Conservation (phyloP, 805 yeast genomes). For the baker's yeast (Saccharomyces cerevisiae) region DNA sequence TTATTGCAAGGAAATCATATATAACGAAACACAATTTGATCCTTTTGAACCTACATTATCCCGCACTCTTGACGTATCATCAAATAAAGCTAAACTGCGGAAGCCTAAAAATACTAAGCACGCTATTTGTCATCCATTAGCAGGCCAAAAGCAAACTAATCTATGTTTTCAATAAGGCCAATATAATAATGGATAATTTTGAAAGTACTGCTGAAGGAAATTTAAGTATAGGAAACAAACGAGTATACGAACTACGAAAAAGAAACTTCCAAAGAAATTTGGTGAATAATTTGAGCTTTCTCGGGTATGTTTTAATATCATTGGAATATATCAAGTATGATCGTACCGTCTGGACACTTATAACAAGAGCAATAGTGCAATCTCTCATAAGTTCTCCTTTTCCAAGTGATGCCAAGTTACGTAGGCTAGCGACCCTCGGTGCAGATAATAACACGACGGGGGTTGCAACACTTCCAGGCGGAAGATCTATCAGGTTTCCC, state of each 20-base stretch:
- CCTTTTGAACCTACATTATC: not conserved
- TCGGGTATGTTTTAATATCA: conserved; percentile 21
- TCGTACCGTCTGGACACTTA: conserved; percentile 19
- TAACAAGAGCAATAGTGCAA: conserved; percentile 32
- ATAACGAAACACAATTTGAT: not conserved
- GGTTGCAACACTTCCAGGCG: conserved; percentile 5
- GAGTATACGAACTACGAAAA: conserved; percentile 18
- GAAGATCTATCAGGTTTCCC: conserved; percentile 1
- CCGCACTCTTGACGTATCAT: not conserved
- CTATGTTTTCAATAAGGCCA: not conserved
- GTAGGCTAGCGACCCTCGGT: conserved; percentile 14
- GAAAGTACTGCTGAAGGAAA: not conserved
- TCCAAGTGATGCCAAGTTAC: conserved; percentile 27
- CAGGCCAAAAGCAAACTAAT: not conserved
- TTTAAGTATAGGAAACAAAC: conserved; percentile 1
- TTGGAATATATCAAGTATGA: conserved; percentile 25
- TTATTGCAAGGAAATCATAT: not conserved
- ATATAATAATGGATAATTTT: not conserved
- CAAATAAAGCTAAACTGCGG: not conserved
- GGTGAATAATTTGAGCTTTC: conserved; percentile 10
- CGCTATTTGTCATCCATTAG: not conserved
- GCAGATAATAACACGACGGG: conserved; percentile 6
- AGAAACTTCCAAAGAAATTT: conserved; percentile 21
- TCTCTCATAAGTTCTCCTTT: conserved; percentile 36
- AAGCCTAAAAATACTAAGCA: not conserved